These are phyloP conservation scores for Lachancea nothofagi DNA, from an alignment of 805 yeast species.

Conservation along the genomic window DNA sequence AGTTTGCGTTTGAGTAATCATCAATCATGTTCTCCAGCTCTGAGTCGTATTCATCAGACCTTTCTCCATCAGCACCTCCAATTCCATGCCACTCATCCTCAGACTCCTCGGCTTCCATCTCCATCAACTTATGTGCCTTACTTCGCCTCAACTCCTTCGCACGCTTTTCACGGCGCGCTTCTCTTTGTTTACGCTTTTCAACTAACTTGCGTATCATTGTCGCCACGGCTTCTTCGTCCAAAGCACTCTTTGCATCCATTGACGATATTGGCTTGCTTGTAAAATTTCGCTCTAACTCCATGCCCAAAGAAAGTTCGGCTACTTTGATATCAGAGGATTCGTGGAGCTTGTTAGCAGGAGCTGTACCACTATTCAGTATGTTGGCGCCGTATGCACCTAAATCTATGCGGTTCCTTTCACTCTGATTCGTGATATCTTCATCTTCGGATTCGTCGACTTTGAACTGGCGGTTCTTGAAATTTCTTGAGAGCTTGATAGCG, in stretches of 20 bases:
- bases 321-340: no score
- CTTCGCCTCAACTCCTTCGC: conserved; percentile 39
- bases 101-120: conserved; percentile 82
- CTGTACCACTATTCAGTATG: conserved; percentile 1
- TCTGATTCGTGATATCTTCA: not conserved
- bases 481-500: not conserved
- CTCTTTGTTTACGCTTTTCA: conserved; percentile 23
- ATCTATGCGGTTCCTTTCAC: conserved; percentile 19
- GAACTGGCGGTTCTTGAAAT: not conserved
- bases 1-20: conserved; percentile 50
- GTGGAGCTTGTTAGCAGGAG: conserved; percentile 1
- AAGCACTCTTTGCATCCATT: conserved; percentile 12
- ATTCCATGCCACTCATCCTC: conserved; percentile 85
- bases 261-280: no score
- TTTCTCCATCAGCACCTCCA: conserved; percentile 64
- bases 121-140: conserved; percentile 58
- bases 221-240: conserved; percentile 19
- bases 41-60: conserved; percentile 51
- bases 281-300: no score
- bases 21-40: conserved; percentile 78
- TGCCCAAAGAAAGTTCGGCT: no score
- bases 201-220: conserved; percentile 21
- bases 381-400: conserved; percentile 29
- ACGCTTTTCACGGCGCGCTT: conserved; percentile 20
- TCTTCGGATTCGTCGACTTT: conserved; percentile 6